Evolutionary conservation across 805 yeast species (phyloP).

Genomic region (Pichia phayaonensis): DNA sequence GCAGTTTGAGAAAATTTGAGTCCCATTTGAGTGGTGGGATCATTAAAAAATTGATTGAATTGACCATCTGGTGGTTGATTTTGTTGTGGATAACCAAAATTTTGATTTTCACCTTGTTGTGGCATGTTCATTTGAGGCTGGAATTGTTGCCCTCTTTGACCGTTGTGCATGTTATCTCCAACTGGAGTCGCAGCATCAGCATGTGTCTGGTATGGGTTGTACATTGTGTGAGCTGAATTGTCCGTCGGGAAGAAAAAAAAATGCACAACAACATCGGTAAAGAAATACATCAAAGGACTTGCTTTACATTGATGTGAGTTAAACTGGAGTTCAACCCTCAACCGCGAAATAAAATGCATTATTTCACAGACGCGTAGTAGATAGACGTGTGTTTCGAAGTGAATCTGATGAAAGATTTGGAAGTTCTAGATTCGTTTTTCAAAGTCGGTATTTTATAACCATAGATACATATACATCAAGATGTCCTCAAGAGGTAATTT

Average conservation of each 20-base stretch:
- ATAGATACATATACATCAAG: background rate
- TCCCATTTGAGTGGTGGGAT: conserved; percentile 78
- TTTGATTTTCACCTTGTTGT: conserved; percentile 15
- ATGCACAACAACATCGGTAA: background rate
- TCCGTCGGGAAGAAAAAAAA: too few relatives aligned
- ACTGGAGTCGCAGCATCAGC: conserved; percentile 13
- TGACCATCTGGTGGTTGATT: conserved; percentile 11
- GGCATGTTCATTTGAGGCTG: conserved; percentile 9
- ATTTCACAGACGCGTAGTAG: background rate
- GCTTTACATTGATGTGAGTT: background rate
- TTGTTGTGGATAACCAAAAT: conserved; percentile 16
- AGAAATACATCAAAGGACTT: background rate
- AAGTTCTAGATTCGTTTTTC: background rate
- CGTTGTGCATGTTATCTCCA: background rate
- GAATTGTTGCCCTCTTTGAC: conserved; percentile 21
- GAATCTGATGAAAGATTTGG: background rate
- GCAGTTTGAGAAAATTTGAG: conserved; percentile 85
- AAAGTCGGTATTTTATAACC: background rate
- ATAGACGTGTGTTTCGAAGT: background rate
- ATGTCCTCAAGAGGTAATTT: conserved; percentile 16
- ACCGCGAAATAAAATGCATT: background rate
- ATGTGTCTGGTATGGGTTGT: conserved; percentile 40
- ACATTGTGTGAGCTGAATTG: conserved; percentile 15
- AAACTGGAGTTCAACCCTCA: background rate
- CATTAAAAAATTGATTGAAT: conserved; percentile 48